Evolutionary conservation across 768 basidiomycete species (phyloP).

Genomic region (Sporobolomyces pararoseus): DNA sequence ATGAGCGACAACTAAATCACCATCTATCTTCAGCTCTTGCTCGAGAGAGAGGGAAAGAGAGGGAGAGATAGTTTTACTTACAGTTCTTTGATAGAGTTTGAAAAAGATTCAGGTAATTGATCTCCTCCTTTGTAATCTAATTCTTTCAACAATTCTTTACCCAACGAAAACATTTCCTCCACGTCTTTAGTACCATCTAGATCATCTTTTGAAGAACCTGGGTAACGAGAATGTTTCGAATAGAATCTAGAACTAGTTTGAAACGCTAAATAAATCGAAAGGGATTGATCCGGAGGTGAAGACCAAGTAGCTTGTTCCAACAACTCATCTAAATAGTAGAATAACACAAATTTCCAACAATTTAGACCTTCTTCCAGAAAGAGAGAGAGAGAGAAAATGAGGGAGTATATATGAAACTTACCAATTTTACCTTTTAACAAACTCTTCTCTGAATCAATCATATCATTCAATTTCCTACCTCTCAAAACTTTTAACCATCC

Average conservation of each 20-base stretch:
- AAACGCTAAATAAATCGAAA: constrained; percentile 49
- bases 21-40: not conserved
- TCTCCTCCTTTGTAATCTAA: constrained; percentile 47
- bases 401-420: constrained; percentile 31
- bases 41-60: not conserved
- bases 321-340: constrained; percentile 24
- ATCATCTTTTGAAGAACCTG: constrained; percentile 43
- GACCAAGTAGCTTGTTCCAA: constrained; percentile 19
- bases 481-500: constrained; percentile 49
- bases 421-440: constrained; percentile 45
- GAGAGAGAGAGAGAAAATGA: no score
- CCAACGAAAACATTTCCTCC: constrained; percentile 19
- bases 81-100: constrained; percentile 42
- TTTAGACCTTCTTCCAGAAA: not conserved
- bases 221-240: constrained; percentile 46
- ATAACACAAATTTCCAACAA: not conserved
- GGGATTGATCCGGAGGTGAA: constrained; percentile 29
- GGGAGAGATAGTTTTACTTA: constrained; percentile 27
- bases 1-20: constrained; percentile 63
- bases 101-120: constrained; percentile 54
- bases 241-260: constrained; percentile 48
- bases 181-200: constrained; percentile 54
- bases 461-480: constrained; percentile 47
- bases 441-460: constrained; percentile 24
- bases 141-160: constrained; percentile 53